Evolutionary conservation across 75 land plant species (phyloP).

Genomic region (Cupressus sempervirens): DNA sequence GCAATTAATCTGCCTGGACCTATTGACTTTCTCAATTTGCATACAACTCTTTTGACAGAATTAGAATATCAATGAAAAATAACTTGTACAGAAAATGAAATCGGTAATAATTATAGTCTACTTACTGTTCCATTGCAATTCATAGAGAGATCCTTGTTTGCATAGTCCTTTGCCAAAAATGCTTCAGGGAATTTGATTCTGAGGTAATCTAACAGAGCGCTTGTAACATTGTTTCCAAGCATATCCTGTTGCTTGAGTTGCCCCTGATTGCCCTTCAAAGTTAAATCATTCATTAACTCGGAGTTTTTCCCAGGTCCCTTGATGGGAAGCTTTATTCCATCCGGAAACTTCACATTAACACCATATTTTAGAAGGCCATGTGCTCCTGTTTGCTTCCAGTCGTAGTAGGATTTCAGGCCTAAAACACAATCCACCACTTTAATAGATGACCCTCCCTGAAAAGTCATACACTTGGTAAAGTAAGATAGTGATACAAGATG

Average conservation of each 20-base stretch:
- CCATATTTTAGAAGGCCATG: constrained; percentile 59
- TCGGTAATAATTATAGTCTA: neutral
- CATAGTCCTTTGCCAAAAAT: neutral
- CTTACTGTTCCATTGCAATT: constrained; percentile 11
- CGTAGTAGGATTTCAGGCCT: constrained; percentile 56
- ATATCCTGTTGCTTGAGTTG: constrained; percentile 8
- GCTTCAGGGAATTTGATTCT: constrained; percentile 10
- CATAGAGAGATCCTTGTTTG: neutral
- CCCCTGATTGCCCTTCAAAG: constrained; percentile 2
- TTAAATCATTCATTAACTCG: neutral
- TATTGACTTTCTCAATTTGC: neutral
- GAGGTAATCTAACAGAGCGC: constrained; percentile 9
- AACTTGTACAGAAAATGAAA: neutral
- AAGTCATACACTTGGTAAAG: neutral
- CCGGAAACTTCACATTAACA: constrained; percentile 40
- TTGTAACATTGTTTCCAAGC: constrained; percentile 10
- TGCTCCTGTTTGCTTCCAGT: constrained; percentile 68
- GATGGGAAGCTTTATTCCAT: constrained; percentile 11
- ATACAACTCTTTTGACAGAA: neutral
- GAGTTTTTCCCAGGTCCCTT: constrained; percentile 7
- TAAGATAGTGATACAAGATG: neutral
- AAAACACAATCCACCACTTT: constrained; percentile 72
- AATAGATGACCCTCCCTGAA: constrained; percentile 48
- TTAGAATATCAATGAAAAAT: neutral
- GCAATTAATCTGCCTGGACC: neutral